phyloP scores from a whole-genome alignment of 2,329 filamentous ascomycete genomes.

The Botryotinia calthae region DNA sequence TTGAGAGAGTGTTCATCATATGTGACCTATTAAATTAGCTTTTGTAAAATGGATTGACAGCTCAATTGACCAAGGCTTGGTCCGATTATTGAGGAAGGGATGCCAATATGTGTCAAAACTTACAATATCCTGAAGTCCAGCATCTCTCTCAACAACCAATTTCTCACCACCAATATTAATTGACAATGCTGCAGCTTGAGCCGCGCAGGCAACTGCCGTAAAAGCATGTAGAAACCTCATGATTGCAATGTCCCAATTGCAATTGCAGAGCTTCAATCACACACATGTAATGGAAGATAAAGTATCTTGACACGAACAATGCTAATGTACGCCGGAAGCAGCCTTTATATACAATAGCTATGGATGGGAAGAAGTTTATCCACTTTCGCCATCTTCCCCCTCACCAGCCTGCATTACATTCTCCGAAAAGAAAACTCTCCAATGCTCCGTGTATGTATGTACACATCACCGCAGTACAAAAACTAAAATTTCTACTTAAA shows the following conservation, averaged over 20 bases:
- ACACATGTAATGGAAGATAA: neutral
- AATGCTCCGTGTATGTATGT: neutral
- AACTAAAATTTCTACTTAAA: neutral
- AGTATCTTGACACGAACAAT: neutral
- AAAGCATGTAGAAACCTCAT: slow-evolving; percentile 43
- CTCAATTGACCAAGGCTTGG: neutral
- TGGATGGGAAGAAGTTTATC: neutral
- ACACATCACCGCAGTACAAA: neutral
- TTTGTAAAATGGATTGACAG: neutral
- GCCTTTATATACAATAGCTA: slow-evolving; percentile 12
- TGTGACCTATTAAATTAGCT: slow-evolving; percentile 44
- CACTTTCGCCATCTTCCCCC: neutral
- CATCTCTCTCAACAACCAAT: slow-evolving; percentile 50
- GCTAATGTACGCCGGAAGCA: neutral
- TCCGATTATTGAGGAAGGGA: neutral
- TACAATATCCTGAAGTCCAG: slow-evolving; percentile 55
- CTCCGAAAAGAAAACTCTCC: neutral
- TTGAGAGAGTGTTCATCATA: slow-evolving; percentile 64
- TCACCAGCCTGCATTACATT: neutral
- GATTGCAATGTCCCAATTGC: slow-evolving; percentile 14
- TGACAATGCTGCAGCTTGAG: slow-evolving; percentile 47
- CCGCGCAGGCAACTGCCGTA: slow-evolving; percentile 42
- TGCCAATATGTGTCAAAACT: slow-evolving; percentile 29
- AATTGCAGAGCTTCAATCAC: neutral
- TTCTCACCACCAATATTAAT: slow-evolving; percentile 47